Evolutionary conservation across 257 asterid species (phyloP).

Genomic region (Solanum ossicruentum): DNA sequence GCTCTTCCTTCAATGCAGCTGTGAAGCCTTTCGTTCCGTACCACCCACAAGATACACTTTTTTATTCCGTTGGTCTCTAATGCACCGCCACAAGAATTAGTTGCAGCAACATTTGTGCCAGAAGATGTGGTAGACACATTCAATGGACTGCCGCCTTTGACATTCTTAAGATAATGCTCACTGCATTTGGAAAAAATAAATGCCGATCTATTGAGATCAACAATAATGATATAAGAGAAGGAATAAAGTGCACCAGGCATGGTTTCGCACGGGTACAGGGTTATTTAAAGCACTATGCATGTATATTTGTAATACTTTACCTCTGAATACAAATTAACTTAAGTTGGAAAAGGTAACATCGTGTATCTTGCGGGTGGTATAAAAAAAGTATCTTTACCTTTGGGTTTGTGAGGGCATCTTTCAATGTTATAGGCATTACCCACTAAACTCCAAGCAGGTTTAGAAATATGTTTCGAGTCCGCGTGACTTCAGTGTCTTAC

Average conservation of each 20-base stretch:
- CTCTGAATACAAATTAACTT: background rate
- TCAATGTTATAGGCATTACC: background rate
- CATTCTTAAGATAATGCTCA: conserved; percentile 71
- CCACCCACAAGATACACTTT: background rate
- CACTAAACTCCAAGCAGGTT: background rate
- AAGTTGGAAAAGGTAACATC: background rate
- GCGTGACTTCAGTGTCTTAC: background rate
- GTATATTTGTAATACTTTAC: background rate
- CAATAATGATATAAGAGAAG: background rate
- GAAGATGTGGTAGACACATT: conserved; percentile 46
- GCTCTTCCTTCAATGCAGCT: background rate
- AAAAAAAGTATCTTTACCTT: background rate
- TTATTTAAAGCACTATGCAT: background rate
- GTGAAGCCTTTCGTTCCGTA: background rate
- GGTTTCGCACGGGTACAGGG: background rate
- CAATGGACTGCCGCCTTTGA: conserved; percentile 65
- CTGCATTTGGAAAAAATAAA: conserved; percentile 19
- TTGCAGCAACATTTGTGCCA: conserved; percentile 45
- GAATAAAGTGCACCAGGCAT: background rate
- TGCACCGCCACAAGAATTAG: conserved; percentile 65
- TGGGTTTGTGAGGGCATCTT: background rate
- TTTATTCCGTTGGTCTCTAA: background rate
- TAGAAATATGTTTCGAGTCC: background rate
- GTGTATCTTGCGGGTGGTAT: background rate
- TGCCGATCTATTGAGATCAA: background rate